Conservation (phyloP, 768 basidiomycete species). For the Daedalea quercina region DNA sequence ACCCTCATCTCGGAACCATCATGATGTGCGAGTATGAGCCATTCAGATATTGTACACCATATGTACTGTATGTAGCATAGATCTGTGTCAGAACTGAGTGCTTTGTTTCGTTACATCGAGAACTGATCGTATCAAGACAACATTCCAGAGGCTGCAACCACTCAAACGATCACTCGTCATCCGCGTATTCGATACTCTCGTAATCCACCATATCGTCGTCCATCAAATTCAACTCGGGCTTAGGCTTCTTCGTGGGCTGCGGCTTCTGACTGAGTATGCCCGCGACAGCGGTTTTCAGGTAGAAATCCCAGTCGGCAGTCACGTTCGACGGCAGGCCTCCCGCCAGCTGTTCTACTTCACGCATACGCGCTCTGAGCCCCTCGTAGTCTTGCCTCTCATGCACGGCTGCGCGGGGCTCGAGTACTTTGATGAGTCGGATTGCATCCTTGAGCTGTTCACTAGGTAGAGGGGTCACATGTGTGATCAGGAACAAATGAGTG, state of each 20-base stretch:
- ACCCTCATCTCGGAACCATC: not conserved
- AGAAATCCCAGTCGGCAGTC: slow-evolving; percentile 6
- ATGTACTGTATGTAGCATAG: not conserved
- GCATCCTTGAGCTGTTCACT: slow-evolving; percentile 22
- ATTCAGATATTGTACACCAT: not conserved
- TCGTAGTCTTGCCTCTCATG: slow-evolving; percentile 21
- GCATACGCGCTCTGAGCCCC: slow-evolving; percentile 22
- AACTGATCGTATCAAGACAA: not conserved
- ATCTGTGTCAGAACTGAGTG: not conserved
- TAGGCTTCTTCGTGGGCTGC: not conserved
- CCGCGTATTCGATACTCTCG: not conserved
- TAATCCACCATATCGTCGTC: not conserved
- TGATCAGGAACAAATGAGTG: not conserved
- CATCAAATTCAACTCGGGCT: not conserved
- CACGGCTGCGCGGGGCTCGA: slow-evolving; percentile 25
- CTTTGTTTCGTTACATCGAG: not conserved
- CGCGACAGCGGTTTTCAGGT: slow-evolving; percentile 26
- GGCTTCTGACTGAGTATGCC: slow-evolving; percentile 22
- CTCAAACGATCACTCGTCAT: too few relatives aligned
- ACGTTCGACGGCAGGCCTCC: slow-evolving; percentile 7
- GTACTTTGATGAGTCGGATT: slow-evolving; percentile 21
- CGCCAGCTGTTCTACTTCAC: slow-evolving; percentile 24
- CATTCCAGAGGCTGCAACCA: not conserved
- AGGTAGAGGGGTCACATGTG: not conserved
- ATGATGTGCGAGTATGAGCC: not conserved